A percentile compares a stretch with the other conserved stretches of the same genome.
These are phyloP conservation scores for Carex kokanica DNA, from an alignment of 176 grass and related monocot genomes.

Conservation along the genomic window DNA sequence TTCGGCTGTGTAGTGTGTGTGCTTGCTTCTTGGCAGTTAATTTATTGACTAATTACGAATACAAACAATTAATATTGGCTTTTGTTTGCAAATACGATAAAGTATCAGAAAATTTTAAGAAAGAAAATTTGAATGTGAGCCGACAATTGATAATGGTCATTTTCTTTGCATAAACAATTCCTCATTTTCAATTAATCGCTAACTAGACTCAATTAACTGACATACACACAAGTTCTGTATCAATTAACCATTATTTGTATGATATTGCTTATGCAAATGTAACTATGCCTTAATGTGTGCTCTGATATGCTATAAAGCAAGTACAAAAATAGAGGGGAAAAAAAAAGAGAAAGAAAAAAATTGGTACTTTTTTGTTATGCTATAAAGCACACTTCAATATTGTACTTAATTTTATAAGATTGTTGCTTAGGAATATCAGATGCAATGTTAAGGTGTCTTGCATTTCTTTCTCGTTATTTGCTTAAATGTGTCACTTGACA, in stretches of 20 bases:
- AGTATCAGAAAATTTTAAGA: neutral
- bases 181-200: no score
- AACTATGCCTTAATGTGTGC: no score
- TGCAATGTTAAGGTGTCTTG: neutral
- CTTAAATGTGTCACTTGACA: neutral
- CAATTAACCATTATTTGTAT: no score
- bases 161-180: no score
- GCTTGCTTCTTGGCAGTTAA: neutral
- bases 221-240: no score
- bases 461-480: neutral
- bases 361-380: no score
- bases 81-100: neutral
- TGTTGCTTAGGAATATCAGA: neutral
- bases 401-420: neutral
- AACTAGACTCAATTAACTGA: no score
- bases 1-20: neutral
- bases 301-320: no score
- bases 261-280: no score
- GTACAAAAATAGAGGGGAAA: no score
- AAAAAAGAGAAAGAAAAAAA: no score
- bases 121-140: neutral
- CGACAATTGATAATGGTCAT: neutral
- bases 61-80: neutral
- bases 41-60: neutral
- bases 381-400: neutral